Evolutionary conservation across 305 asterid genomes (phyloP), one percentile per base, ranked within the genome.

Genomic region (Ajuga reptans): DNA sequence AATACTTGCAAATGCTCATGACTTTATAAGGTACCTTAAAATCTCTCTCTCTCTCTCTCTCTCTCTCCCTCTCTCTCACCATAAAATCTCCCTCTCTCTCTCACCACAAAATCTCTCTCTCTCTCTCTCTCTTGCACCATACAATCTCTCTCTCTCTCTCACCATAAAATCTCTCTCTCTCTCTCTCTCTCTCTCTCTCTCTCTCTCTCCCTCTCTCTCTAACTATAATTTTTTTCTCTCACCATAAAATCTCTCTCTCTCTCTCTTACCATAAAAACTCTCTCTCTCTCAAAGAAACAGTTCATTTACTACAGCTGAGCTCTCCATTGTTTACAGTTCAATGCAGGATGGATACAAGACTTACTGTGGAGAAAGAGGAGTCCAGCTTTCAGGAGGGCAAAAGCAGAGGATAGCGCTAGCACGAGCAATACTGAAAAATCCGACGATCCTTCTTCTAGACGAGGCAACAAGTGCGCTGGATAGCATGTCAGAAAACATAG

Each of bases 391-490:
- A 2, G 89, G 89, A 5, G 92, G 91, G 11, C 89, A 84, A 57
- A 86, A 86, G 78, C 89, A 86, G 72, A 77, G 87, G 51, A 78
- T 84, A 71, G 86, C 86, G n/a, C 77, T 84, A 14, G 87, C 89
- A 0, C 77, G 85, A 1, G 87, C 92, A 3, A 80, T 80, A 15
- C 55, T 86, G 21, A 86, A 82, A 61, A 86, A 79, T 18, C 84
- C 89, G 0, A 59, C 76, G 1, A 86, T 86, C 51, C 78, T 86
- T 24, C 85, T 86, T n/a, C 64, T 84, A 24, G 87, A 86, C 24
- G 89, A 86, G 74, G 89, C 92, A 42, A 86, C 89, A 6, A 86
- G 84, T 46, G 82, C 87, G 18, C 68, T 84, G 21, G 91, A 86
- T n/a, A 67, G 79, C 45, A 52, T 62, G 70, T 78, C 87, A 0